These are phyloP conservation scores for Colletotrichum cuscutae DNA, from an alignment of 2,329 filamentous ascomycete genomes.

Conservation along the genomic window DNA sequence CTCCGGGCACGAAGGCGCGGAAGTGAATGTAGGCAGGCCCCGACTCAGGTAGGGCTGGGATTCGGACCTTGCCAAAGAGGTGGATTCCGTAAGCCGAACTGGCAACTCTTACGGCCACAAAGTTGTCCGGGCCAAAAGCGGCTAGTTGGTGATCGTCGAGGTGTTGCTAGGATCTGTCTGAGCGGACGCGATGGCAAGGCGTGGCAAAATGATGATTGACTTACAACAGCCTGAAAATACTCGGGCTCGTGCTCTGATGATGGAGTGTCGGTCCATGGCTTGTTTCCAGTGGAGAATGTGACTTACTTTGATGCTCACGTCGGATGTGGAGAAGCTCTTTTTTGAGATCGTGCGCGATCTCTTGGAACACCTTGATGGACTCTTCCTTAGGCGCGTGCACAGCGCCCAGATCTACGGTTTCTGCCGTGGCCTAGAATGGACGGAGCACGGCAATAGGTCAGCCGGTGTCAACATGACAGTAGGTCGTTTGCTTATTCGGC, in stretches of 20 bases:
- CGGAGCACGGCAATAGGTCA: background rate
- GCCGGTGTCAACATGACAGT: background rate
- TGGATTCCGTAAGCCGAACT: conserved; percentile 59
- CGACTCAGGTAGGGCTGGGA: conserved; percentile 52
- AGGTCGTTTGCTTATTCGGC: background rate
- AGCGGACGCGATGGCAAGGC: background rate
- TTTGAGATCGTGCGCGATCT: conserved; percentile 63
- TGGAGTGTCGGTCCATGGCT: background rate
- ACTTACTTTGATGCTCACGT: conserved; percentile 56
- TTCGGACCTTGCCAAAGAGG: conserved; percentile 59
- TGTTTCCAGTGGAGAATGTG: background rate
- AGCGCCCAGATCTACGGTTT: conserved; percentile 62
- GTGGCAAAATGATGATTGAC: conserved; percentile 4
- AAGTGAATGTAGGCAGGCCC: conserved; percentile 58
- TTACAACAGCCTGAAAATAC: conserved; percentile 62
- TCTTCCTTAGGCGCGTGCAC: conserved; percentile 61
- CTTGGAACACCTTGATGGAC: conserved; percentile 59
- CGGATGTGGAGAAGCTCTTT: conserved; percentile 60
- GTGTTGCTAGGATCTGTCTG: conserved; percentile 36
- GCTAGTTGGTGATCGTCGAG: conserved; percentile 52
- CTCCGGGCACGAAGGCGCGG: conserved; percentile 52
- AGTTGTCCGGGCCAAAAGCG: conserved; percentile 49
- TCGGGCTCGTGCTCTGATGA: conserved; percentile 62
- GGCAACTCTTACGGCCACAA: conserved; percentile 56
- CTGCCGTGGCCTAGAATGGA: conserved; percentile 56